Evolutionary conservation across 345 rosid genomes (phyloP).

Genomic region (Eucalyptus shirleyi): DNA sequence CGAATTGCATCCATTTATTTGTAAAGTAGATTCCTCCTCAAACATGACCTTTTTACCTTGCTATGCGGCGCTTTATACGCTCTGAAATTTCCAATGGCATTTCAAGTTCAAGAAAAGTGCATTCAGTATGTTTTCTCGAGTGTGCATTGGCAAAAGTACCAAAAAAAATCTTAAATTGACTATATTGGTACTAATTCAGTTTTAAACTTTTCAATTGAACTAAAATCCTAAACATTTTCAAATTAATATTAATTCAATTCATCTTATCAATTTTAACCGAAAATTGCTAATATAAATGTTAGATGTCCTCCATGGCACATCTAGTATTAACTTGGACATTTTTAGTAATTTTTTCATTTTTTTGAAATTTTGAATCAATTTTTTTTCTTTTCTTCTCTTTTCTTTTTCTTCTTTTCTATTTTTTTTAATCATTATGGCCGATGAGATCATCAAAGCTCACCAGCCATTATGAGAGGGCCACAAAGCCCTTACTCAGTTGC

Average conservation of each 20-base stretch:
- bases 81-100: neutral
- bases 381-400: no score
- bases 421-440: neutral
- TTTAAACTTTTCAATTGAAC: fast-evolving
- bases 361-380: neutral
- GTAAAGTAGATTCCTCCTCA: neutral
- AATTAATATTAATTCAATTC: no score
- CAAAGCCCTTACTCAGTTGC: neutral
- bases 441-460: neutral
- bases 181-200: fast-evolving
- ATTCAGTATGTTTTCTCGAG: neutral
- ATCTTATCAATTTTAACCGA: no score
- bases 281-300: fast-evolving
- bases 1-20: neutral
- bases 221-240: no score
- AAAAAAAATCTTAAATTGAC: fast-evolving
- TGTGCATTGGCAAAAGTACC: fast-evolving
- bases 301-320: fast-evolving
- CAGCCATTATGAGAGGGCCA: neutral
- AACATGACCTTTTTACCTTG: neutral
- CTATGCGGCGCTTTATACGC: neutral
- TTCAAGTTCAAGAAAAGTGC: neutral
- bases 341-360: no score
- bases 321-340: neutral
- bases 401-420: no score